A percentile compares a stretch with the other conserved stretches of the same genome.
Evolutionary conservation across 1,284 basidiomycete species (phyloP).

Genomic region (Puccinia coronata): DNA sequence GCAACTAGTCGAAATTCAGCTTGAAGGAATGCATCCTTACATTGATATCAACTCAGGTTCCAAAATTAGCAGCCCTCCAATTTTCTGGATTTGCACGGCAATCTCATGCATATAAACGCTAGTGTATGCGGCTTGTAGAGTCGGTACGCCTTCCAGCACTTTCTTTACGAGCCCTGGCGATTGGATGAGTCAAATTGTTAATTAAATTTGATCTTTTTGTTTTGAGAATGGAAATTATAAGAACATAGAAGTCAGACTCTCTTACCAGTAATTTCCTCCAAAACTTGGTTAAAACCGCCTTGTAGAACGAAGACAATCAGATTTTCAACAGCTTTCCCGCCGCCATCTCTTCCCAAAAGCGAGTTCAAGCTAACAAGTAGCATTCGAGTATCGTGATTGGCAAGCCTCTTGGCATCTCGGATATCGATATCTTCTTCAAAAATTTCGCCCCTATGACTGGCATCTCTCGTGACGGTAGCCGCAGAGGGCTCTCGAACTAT

Average conservation of each 20-base stretch:
- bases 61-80: constrained; percentile 23
- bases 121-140: constrained; percentile 39
- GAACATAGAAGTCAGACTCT: neutral
- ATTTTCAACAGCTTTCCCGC: constrained; percentile 38
- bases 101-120: constrained; percentile 46
- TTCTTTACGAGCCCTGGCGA: constrained; percentile 3
- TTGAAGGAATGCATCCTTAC: neutral
- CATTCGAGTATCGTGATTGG: constrained; percentile 29
- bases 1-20: neutral
- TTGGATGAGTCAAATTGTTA: neutral
- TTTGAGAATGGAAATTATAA: neutral
- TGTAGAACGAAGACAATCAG: constrained; percentile 19
- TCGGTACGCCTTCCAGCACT: constrained; percentile 29
- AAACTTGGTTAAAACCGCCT: constrained; percentile 25
- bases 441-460: constrained; percentile 9
- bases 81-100: constrained; percentile 30
- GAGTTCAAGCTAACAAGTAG: constrained; percentile 43
- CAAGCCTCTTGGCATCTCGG: constrained; percentile 22
- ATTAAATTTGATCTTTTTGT: neutral
- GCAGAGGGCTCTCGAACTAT: constrained; percentile 42
- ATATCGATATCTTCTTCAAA: constrained; percentile 9
- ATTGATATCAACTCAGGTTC: constrained; percentile 37
- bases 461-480: neutral
- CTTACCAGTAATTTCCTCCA: constrained; percentile 36
- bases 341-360: constrained; percentile 45